Evolutionary conservation across 169 alveolate species (phyloP).

Genomic region (Theileria parva): DNA sequence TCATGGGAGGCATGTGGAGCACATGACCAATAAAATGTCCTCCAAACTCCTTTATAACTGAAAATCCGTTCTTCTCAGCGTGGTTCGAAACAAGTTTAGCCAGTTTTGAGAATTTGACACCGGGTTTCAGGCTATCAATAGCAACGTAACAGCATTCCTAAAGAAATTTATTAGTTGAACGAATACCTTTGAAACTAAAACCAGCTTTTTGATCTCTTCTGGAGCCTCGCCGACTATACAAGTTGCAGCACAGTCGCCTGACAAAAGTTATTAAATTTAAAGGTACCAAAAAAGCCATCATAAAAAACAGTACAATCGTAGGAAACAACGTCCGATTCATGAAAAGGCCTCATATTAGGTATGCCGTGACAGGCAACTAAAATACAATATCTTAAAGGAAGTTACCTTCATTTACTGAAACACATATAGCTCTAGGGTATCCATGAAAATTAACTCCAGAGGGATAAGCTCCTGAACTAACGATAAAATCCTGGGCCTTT

Average conservation of each 20-base stretch:
- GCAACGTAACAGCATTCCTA: conserved; percentile 83
- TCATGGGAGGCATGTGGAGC: conserved; percentile 90
- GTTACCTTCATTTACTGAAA: conserved; percentile 87
- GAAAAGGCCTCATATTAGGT: conserved; percentile 85
- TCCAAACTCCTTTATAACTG: conserved; percentile 84
- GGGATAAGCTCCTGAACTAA: conserved; percentile 89
- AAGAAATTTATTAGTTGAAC: not conserved
- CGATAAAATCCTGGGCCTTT: conserved; percentile 83
- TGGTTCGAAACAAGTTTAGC: conserved; percentile 83
- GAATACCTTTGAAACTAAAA: conserved; percentile 65
- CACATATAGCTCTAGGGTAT: conserved; percentile 91
- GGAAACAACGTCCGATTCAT: conserved; percentile 86
- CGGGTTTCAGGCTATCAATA: conserved; percentile 86
- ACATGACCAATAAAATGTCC: conserved; percentile 92
- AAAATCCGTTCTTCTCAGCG: conserved; percentile 81
- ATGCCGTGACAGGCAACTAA: conserved; percentile 90
- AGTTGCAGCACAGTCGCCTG: conserved; percentile 83
- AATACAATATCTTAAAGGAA: not conserved
- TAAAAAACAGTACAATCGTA: conserved; percentile 87
- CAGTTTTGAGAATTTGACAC: conserved; percentile 78
- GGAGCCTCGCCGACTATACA: conserved; percentile 66
- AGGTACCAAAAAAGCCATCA: conserved; percentile 86
- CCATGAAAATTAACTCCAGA: conserved; percentile 90
- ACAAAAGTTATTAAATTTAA: conserved; percentile 69
- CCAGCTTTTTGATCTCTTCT: conserved; percentile 53